Percentiles rank a stretch among this genome's conserved stretches.
Evolutionary conservation across 2,329 filamentous ascomycete species (phyloP).

Genomic region (Berkeleyomyces rouxiae): DNA sequence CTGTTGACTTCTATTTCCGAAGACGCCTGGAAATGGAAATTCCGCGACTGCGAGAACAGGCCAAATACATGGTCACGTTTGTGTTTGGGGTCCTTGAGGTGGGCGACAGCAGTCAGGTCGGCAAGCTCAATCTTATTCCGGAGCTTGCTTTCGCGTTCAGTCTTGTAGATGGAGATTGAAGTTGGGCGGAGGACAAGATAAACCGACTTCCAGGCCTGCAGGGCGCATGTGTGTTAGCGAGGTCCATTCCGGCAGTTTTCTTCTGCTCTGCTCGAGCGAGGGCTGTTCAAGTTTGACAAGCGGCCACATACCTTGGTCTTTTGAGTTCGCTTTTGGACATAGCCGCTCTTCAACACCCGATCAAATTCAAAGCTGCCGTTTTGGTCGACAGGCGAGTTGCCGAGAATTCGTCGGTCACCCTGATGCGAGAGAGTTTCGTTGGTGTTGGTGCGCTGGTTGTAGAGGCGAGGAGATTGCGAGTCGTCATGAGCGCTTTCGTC

Average conservation of each 20-base stretch:
- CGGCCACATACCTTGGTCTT: conserved; percentile 62
- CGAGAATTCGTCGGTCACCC: conserved; percentile 23
- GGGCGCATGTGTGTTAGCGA: conserved; percentile 15
- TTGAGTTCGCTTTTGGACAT: conserved; percentile 72
- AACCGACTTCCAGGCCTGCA: conserved; percentile 72
- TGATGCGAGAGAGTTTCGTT: neutral
- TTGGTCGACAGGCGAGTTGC: conserved; percentile 73
- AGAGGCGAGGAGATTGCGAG: neutral
- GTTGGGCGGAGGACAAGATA: conserved; percentile 84
- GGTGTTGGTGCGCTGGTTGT: neutral
- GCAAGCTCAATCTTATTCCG: conserved; percentile 75
- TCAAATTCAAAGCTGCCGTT: conserved; percentile 95
- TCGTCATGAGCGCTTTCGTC: neutral
- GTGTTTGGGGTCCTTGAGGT: conserved; percentile 76
- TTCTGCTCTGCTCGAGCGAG: conserved; percentile 13
- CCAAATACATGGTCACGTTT: conserved; percentile 80
- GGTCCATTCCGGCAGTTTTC: conserved; percentile 1
- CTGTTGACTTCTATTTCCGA: conserved; percentile 59
- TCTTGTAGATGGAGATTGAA: conserved; percentile 81
- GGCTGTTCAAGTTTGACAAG: neutral
- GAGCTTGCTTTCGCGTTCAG: conserved; percentile 75
- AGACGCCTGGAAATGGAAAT: conserved; percentile 74
- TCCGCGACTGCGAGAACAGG: conserved; percentile 76
- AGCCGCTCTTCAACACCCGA: conserved; percentile 76
- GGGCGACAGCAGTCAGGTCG: conserved; percentile 79